These are phyloP conservation scores for Torulaspora maleeae DNA, from an alignment of 805 yeast genomes.

Conservation along the genomic window DNA sequence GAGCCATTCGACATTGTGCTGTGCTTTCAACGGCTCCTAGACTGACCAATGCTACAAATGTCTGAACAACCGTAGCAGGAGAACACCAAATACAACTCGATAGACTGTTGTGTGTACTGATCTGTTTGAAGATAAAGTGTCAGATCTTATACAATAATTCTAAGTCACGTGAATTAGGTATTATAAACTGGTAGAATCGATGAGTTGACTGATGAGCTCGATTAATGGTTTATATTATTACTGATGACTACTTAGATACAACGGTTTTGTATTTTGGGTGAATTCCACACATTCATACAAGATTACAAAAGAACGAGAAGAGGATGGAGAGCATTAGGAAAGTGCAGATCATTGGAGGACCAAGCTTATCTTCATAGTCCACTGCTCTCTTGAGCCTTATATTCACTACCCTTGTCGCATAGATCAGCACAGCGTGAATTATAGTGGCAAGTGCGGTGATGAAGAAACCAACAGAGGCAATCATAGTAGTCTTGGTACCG, in stretches of 20 bases:
- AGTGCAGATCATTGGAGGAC: constrained; percentile 78
- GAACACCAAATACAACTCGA: neutral
- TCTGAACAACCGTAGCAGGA: neutral
- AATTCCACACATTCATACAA: constrained; percentile 3
- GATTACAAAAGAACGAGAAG: constrained; percentile 49
- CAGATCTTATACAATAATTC: neutral
- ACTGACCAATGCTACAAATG: neutral
- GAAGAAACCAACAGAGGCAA: constrained; percentile 85
- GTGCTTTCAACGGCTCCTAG: neutral
- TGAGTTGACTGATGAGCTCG: neutral
- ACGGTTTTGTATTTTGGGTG: neutral
- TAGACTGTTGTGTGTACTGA: neutral
- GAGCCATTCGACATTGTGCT: constrained; percentile 7
- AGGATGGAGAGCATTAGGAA: constrained; percentile 68
- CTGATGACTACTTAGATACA: constrained; percentile 1
- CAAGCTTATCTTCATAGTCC: constrained; percentile 79
- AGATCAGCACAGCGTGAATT: constrained; percentile 64
- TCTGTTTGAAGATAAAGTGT: neutral
- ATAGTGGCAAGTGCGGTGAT: constrained; percentile 71
- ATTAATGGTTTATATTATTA: neutral
- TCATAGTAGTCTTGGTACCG: constrained; percentile 69
- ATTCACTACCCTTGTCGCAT: constrained; percentile 75
- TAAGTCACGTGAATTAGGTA: constrained; percentile 3
- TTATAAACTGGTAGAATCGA: neutral
- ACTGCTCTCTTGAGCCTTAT: constrained; percentile 80